These are phyloP conservation scores for Colletotrichum sp. DNA, from an alignment of 2,329 filamentous ascomycete genomes.

Conservation along the genomic window DNA sequence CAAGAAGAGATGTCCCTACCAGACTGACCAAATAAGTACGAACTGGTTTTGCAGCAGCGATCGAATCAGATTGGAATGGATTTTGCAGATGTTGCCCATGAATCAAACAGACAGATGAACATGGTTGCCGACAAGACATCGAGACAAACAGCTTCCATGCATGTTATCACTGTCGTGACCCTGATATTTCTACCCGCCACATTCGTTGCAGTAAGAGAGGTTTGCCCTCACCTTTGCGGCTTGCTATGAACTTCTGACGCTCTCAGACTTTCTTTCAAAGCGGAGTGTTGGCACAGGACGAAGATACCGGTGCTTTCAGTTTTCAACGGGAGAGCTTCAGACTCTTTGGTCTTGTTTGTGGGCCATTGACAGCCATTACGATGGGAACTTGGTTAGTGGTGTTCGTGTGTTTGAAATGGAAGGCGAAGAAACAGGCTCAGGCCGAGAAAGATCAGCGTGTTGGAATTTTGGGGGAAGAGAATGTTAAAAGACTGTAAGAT, in stretches of 20 bases:
- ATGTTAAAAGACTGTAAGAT: not conserved
- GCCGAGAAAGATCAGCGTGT: not conserved
- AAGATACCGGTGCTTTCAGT: not conserved
- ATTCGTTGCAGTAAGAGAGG: conserved; percentile 2
- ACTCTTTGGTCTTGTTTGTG: not conserved
- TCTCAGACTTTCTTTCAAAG: not conserved
- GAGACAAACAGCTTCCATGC: not conserved
- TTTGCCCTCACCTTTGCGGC: not conserved
- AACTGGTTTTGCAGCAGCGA: not conserved
- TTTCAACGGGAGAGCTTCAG: not conserved
- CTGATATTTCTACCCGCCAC: not conserved
- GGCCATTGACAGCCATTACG: not conserved
- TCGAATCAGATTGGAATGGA: not conserved
- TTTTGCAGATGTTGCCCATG: not conserved
- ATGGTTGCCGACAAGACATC: not conserved
- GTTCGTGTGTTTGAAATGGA: not conserved
- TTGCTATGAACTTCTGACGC: not conserved
- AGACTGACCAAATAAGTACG: not conserved
- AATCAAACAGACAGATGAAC: not conserved
- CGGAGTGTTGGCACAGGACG: not conserved
- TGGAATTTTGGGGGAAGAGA: not conserved
- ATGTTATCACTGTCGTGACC: not conserved
- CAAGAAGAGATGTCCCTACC: too few relatives aligned
- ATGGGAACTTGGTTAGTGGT: not conserved
- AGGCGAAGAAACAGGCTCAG: not conserved